Evolutionary conservation across 2,329 filamentous ascomycete genomes (phyloP).

Genomic region (Parastagonospora avenae): DNA sequence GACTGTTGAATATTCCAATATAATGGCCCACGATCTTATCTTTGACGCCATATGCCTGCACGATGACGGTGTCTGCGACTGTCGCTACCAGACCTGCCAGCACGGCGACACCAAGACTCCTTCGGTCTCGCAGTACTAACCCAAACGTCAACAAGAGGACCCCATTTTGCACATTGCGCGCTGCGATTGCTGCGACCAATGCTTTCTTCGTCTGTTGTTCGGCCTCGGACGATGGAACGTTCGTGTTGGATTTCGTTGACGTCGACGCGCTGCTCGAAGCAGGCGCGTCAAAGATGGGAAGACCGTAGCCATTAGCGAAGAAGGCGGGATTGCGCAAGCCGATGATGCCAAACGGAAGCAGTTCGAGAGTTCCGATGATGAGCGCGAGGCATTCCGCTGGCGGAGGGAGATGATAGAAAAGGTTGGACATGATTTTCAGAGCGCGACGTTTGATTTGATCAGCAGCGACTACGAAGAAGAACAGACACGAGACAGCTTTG

Average conservation of each 20-base stretch:
- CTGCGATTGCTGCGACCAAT: slow-evolving; percentile 28
- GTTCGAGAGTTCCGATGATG: slow-evolving; percentile 27
- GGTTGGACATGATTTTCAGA: slow-evolving; percentile 20
- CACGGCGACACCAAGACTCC: slow-evolving; percentile 26
- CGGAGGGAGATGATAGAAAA: slow-evolving; percentile 25
- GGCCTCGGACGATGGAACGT: slow-evolving; percentile 5
- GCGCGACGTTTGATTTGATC: slow-evolving; percentile 1
- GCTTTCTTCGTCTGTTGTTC: slow-evolving; percentile 27
- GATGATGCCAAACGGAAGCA: slow-evolving; percentile 26
- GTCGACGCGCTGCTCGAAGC: not conserved
- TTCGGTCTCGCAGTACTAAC: slow-evolving; percentile 23
- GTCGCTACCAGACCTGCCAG: slow-evolving; percentile 27
- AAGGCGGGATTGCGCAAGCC: slow-evolving; percentile 20
- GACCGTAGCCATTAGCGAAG: slow-evolving; percentile 3
- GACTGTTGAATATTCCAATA: slow-evolving; percentile 29
- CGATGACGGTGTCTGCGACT: slow-evolving; percentile 27
- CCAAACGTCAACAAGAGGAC: slow-evolving; percentile 25
- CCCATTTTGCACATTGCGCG: slow-evolving; percentile 30
- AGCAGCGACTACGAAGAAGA: not conserved
- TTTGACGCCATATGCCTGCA: slow-evolving; percentile 23
- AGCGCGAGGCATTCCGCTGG: slow-evolving; percentile 32
- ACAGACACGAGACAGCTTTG: not conserved
- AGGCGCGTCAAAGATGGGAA: not conserved
- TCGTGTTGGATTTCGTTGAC: not conserved
- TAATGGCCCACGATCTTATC: slow-evolving; percentile 28